Evolutionary conservation across 306 rosid species (phyloP).

Genomic region (Quercus gilva): DNA sequence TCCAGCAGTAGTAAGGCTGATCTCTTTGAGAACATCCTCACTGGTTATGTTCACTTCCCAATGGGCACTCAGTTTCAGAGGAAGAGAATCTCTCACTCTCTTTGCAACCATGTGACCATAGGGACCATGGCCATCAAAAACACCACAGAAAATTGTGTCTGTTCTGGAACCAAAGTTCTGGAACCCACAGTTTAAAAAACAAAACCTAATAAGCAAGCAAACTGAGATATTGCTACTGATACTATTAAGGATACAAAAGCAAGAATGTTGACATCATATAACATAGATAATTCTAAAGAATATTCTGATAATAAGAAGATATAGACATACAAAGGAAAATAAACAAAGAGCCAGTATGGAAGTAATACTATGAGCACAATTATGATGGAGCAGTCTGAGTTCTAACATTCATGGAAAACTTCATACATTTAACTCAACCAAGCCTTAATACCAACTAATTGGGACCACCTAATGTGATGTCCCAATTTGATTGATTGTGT

Average conservation of each 20-base stretch:
- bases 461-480: not conserved
- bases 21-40: conserved; percentile 71
- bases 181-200: conserved; percentile 15
- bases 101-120: conserved; percentile 98
- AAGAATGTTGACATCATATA: not conserved
- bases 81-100: conserved; percentile 97
- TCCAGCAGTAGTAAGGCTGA: conserved; percentile 54
- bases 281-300: not conserved
- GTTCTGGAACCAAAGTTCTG: conserved; percentile 88
- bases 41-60: conserved; percentile 67
- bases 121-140: conserved; percentile 98
- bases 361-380: not conserved
- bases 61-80: conserved; percentile 78
- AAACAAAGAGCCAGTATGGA: not conserved
- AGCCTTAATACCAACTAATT: not conserved
- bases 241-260: not conserved
- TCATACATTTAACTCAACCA: not conserved
- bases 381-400: not conserved
- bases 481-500: too few species aligned
- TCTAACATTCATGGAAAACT: not conserved
- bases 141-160: conserved; percentile 91
- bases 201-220: conserved; percentile 9
- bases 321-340: not conserved
- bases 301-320: not conserved
- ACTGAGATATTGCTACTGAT: not conserved